Percentiles rank a stretch among this genome's conserved stretches.
Conservation (phyloP, 345 rosid species). For the Rhizophora apiculata region DNA sequence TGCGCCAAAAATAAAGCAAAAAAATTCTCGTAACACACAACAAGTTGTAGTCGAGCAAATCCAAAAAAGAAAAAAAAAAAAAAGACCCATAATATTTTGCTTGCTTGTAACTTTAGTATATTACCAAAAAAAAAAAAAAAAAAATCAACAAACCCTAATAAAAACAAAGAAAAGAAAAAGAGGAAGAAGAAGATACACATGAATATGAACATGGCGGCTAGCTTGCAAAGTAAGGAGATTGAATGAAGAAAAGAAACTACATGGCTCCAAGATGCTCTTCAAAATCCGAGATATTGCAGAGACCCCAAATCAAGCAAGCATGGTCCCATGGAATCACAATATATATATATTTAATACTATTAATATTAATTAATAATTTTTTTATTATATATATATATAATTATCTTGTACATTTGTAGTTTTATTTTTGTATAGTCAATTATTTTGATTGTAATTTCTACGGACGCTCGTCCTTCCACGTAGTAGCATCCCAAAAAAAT, state of each 20-base stretch:
- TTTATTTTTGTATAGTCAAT: too few species aligned
- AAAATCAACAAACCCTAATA: not conserved
- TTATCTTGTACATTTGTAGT: too few species aligned
- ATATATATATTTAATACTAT: not conserved
- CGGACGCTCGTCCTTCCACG: too few species aligned
- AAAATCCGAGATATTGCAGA: not conserved
- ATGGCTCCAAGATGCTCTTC: not conserved
- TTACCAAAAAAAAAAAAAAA: too few species aligned
- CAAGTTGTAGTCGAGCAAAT: too few species aligned
- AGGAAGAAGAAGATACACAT: conserved; percentile 1
- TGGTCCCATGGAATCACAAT: not conserved
- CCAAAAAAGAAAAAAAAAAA: too few species aligned
- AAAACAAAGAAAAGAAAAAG: not conserved
- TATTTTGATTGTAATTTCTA: too few species aligned
- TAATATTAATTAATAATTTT: not conserved
- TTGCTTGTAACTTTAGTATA: too few species aligned
- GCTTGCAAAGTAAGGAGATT: not conserved
- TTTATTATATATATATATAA: not conserved
- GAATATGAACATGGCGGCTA: not conserved
- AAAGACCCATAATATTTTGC: too few species aligned
- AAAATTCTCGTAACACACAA: too few species aligned
- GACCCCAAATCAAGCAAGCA: conserved; percentile 13
- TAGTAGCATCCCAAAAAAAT: too few species aligned
- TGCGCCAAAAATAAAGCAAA: too few species aligned
- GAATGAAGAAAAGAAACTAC: not conserved